Evolutionary conservation across 306 rosid genomes (phyloP).

Genomic region (Dalbergia oliveri): DNA sequence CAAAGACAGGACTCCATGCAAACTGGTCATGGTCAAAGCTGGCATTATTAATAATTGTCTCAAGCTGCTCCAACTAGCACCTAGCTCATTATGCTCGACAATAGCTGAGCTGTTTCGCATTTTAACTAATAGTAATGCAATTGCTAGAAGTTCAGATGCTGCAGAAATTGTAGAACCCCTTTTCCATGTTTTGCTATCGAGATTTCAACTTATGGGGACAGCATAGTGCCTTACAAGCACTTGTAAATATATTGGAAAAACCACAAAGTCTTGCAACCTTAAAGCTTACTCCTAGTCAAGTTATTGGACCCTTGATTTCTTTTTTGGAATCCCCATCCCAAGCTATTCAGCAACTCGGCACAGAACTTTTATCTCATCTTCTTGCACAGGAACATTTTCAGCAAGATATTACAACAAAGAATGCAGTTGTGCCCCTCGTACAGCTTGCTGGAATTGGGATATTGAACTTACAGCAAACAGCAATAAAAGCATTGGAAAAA

Average conservation of each 20-base stretch:
- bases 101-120: conserved; percentile 94
- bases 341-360: conserved; percentile 98
- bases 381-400: conserved; percentile 97
- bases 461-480: conserved; percentile 92
- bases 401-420: conserved; percentile 94
- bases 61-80: conserved; percentile 75
- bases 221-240: conserved; percentile 98
- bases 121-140: conserved; percentile 85
- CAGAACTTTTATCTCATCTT: conserved; percentile 93
- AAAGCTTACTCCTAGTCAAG: conserved; percentile 95
- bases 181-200: conserved; percentile 77
- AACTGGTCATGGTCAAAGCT: conserved; percentile 86
- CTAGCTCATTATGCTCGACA: conserved; percentile 91
- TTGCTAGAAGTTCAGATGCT: conserved; percentile 92
- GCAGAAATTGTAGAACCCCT: conserved; percentile 96
- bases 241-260: conserved; percentile 97
- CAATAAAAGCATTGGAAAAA: conserved; percentile 89
- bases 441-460: conserved; percentile 99
- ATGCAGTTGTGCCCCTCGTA: conserved; percentile 95
- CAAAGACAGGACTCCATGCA: conserved; percentile 85
- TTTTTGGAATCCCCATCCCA: conserved; percentile 94
- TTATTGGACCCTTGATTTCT: conserved; percentile 88
- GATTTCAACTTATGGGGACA: conserved; percentile 97
- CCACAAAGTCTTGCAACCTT: conserved; percentile 94
- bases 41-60: conserved; percentile 85